Evolutionary conservation across 805 yeast species (phyloP).

Genomic region (Candida silvicultrix): DNA sequence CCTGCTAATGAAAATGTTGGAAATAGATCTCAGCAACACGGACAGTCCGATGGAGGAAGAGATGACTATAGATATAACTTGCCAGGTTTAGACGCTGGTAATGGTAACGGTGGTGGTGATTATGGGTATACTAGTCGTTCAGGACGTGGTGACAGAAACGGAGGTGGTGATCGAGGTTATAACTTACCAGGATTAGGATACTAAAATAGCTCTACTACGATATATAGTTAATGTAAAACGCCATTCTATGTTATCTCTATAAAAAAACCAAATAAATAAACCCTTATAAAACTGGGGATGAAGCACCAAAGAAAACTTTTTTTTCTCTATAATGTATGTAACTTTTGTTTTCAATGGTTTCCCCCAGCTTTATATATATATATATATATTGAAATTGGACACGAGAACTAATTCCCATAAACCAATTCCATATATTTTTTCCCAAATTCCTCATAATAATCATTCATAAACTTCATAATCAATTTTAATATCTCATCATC

Average conservation of each 20-base stretch:
- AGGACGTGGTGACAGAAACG: slow-evolving; percentile 3
- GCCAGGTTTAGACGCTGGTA: slow-evolving; percentile 12
- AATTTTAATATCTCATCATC: slow-evolving; percentile 6
- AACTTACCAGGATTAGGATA: slow-evolving; percentile 12
- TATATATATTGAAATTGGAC: too few relatives aligned
- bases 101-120: slow-evolving; percentile 1
- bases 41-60: background rate
- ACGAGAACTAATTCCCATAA: slow-evolving; percentile 7
- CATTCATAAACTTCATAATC: background rate
- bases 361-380: too few relatives aligned
- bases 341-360: background rate
- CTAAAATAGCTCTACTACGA: slow-evolving; percentile 1
- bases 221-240: background rate
- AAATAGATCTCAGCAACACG: background rate
- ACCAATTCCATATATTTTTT: slow-evolving; percentile 24
- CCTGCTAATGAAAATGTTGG: slow-evolving; percentile 26
- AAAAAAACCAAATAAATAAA: background rate
- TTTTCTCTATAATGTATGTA: too few relatives aligned
- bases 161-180: slow-evolving; percentile 2
- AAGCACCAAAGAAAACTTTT: too few relatives aligned
- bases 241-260: background rate
- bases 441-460: slow-evolving; percentile 28
- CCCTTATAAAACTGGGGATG: background rate
- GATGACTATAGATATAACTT: slow-evolving; percentile 6
- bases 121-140: background rate